Evolutionary conservation across 2,329 filamentous ascomycete species (phyloP), one percentile per base, ranked within the genome.

Genomic region (Phoma sp.): DNA sequence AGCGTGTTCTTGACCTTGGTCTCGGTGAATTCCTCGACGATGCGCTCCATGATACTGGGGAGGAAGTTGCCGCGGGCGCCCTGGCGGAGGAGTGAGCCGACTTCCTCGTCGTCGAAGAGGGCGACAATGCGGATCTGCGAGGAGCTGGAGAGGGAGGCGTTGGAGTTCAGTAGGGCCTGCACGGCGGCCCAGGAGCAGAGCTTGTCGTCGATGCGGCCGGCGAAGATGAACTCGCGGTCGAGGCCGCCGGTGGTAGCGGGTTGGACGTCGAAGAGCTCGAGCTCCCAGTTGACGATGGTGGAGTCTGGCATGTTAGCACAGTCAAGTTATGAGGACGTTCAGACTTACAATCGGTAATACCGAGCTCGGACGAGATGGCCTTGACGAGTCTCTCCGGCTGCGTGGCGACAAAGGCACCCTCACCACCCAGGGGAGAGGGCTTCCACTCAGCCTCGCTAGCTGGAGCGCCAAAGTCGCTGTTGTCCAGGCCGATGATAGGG

Each of bases 61-160:
- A 98, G 83, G 80, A 97, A 96, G 80, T 97, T 98, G 50, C 91
- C 88, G 47, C 85, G 84, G 5, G 95, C 95, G 56, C 95, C 95
- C 78, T 98, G 93, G 50, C 93, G 90, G 43, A 97, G 85, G 7
- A 92, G 82, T 21, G 90, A 96, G 56, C 95, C 95, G 57, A 99
- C 96, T 76, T 99, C 95, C 76, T 99, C 95, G 68, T 97, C 90
- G 71, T 98, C 95, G 69, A 98, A 98, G 66, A 97, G 87, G n/a
- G 89, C 92, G 29, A 95, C 91, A 49, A 97, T 82, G 77, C 96
- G 96, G 76, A 98, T 87, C 47, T 88, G 84, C n/a, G 87, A 83
- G 56, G 88, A 84, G 9, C 79, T 73, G 1, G 83, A 78, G 34
- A 71, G 62, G 75, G 80, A 75, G 1, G 79, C 72, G 9, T 82